A percentile compares a stretch with the other conserved stretches of the same genome.
Evolutionary conservation across 305 asterid genomes (phyloP).

Genomic region (Solanum aculeatissimum): DNA sequence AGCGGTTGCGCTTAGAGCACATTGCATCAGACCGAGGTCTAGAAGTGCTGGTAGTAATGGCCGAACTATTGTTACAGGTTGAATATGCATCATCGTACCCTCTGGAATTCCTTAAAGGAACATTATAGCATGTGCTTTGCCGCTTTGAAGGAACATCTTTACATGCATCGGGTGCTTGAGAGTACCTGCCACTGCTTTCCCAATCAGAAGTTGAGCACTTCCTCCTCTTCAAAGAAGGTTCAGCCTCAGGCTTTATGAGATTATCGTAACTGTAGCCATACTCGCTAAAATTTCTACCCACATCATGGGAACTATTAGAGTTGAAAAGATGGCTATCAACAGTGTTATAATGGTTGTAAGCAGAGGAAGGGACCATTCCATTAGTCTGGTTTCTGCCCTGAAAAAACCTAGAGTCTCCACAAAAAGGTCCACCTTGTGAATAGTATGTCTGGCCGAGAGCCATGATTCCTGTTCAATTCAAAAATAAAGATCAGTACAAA

Average conservation of each 20-base stretch:
- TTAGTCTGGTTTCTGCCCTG: constrained; percentile 29
- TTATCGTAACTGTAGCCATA: constrained; percentile 22
- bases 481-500: constrained; percentile 1
- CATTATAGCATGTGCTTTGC: constrained; percentile 12
- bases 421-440: constrained; percentile 36
- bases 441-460: constrained; percentile 44
- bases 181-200: constrained; percentile 33
- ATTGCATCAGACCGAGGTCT: constrained; percentile 14
- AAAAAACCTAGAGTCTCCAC: constrained; percentile 27
- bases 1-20: constrained; percentile 52
- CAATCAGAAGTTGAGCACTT: constrained; percentile 40
- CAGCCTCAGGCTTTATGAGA: constrained; percentile 24
- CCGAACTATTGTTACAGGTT: constrained; percentile 14
- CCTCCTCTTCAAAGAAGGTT: constrained; percentile 57
- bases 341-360: constrained; percentile 20
- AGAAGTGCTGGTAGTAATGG: constrained; percentile 18
- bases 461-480: constrained; percentile 44
- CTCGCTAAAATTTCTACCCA: constrained; percentile 19
- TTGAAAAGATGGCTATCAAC: constrained; percentile 15
- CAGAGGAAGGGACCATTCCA: constrained; percentile 17
- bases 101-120: constrained; percentile 18
- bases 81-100: constrained; percentile 15
- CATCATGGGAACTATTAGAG: constrained; percentile 15
- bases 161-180: constrained; percentile 25
- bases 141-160: constrained; percentile 22